Evolutionary conservation across 2,329 filamentous ascomycete genomes (phyloP).

Genomic region (Chrysosporium keratinophilum): DNA sequence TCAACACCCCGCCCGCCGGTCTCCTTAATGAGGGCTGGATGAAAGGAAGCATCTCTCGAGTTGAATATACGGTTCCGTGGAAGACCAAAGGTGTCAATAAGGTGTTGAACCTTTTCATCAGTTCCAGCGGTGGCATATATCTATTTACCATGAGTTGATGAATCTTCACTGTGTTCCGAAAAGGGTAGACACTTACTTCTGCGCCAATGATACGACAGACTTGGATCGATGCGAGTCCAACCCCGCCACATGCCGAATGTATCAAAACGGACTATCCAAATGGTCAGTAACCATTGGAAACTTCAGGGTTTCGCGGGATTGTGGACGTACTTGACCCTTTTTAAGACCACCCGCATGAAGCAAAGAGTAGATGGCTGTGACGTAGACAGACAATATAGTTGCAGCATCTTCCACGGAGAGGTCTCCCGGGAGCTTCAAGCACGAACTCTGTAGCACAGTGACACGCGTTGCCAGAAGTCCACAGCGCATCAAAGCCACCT

Average conservation of each 20-base stretch:
- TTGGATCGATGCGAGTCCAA: slow-evolving; percentile 19
- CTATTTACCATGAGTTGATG: slow-evolving; percentile 5
- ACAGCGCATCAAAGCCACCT: neutral
- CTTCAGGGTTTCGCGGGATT: neutral
- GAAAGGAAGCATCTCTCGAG: slow-evolving; percentile 20
- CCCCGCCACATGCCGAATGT: slow-evolving; percentile 21
- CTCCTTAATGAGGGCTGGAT: slow-evolving; percentile 14
- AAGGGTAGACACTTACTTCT: neutral
- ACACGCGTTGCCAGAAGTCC: neutral
- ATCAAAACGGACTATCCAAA: slow-evolving; percentile 19
- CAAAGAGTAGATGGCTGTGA: slow-evolving; percentile 21
- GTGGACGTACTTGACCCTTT: slow-evolving; percentile 11
- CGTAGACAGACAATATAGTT: slow-evolving; percentile 19
- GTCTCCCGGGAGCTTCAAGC: slow-evolving; percentile 13
- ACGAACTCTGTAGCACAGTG: slow-evolving; percentile 13
- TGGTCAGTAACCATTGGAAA: neutral
- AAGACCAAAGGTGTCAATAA: slow-evolving; percentile 16
- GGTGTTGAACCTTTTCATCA: slow-evolving; percentile 18
- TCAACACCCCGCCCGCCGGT: slow-evolving; percentile 22
- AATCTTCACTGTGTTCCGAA: neutral
- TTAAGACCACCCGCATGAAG: slow-evolving; percentile 18
- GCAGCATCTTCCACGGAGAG: slow-evolving; percentile 23
- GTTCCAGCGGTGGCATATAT: slow-evolving; percentile 20
- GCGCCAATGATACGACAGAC: slow-evolving; percentile 16
- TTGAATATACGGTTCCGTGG: slow-evolving; percentile 21